phyloP scores from a whole-genome alignment of 768 basidiomycete species.

The Rhodotorula sphaerocarpa region DNA sequence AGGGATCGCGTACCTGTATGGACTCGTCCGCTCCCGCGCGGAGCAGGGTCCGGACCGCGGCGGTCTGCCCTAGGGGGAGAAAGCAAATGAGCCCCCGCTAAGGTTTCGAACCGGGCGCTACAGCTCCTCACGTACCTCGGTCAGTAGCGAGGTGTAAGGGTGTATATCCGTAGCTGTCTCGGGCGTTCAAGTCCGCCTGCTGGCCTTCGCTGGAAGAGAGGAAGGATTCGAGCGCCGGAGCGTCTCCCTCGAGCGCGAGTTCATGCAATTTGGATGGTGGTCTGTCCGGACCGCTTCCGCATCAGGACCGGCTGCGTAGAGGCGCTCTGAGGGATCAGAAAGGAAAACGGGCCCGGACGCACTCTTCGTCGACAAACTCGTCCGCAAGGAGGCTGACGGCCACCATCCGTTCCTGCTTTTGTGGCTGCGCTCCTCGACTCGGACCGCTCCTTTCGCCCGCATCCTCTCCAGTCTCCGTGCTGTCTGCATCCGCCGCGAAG shows the following conservation, averaged over 20 bases:
- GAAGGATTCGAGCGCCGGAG: neutral
- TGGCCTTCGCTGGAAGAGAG: conserved; percentile 15
- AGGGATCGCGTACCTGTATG: neutral
- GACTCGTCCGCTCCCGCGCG: conserved; percentile 13
- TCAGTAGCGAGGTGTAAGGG: conserved; percentile 26
- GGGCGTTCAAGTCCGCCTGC: conserved; percentile 11
- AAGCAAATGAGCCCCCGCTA: too few relatives aligned
- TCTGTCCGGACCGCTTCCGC: too few relatives aligned
- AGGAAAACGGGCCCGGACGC: neutral
- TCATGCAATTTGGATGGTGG: conserved; percentile 21
- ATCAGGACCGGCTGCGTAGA: too few relatives aligned
- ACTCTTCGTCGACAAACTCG: conserved; percentile 27
- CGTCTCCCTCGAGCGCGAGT: conserved; percentile 18
- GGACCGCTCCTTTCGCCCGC: too few relatives aligned
- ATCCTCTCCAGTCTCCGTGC: neutral
- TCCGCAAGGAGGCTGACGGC: conserved; percentile 9
- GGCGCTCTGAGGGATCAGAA: neutral
- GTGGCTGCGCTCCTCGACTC: neutral
- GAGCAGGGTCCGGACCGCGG: neutral
- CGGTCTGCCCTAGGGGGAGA: conserved; percentile 21
- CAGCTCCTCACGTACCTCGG: conserved; percentile 17
- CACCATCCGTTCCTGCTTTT: conserved; percentile 24
- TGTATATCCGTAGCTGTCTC: conserved; percentile 24
- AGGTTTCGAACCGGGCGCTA: neutral
- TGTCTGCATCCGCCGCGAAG: neutral